Conservation (phyloP, 768 basidiomycete genomes). For the Suillus occidentalis region DNA sequence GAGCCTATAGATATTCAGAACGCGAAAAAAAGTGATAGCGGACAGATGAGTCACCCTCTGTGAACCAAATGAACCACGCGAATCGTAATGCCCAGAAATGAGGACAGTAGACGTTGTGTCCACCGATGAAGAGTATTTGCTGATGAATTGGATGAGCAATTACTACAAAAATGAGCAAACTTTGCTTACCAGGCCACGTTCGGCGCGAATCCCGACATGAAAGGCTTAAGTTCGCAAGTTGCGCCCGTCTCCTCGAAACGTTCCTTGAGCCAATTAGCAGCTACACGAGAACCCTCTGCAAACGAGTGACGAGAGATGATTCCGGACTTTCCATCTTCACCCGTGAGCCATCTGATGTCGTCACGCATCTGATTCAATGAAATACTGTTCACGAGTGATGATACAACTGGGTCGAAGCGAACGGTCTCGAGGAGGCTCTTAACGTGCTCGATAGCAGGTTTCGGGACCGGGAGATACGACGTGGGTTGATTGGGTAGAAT, state of each 20-base stretch:
- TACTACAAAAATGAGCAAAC: background rate
- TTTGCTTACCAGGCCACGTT: constrained; percentile 78
- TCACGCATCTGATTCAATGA: constrained; percentile 63
- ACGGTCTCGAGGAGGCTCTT: constrained; percentile 55
- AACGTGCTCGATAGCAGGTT: constrained; percentile 53
- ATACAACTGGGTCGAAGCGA: constrained; percentile 68
- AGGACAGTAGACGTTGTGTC: constrained; percentile 67
- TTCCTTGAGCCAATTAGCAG: constrained; percentile 74
- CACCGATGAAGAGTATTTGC: constrained; percentile 56
- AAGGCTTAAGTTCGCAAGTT: constrained; percentile 62
- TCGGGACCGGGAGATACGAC: constrained; percentile 55
- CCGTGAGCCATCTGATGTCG: constrained; percentile 82
- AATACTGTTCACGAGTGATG: constrained; percentile 67
- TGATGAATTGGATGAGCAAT: constrained; percentile 23
- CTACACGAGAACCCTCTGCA: constrained; percentile 58
- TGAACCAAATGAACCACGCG: constrained; percentile 87
- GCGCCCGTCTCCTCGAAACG: constrained; percentile 77
- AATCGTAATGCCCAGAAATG: constrained; percentile 88
- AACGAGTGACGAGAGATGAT: constrained; percentile 86
- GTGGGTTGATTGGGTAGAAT: constrained; percentile 54
- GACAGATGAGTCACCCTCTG: constrained; percentile 34
- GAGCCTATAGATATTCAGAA: constrained; percentile 21
- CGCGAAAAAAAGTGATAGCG: background rate
- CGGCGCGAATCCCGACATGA: constrained; percentile 75
- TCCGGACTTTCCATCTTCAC: constrained; percentile 72